These are phyloP conservation scores for Xanthoceras sorbifolium DNA, from an alignment of 345 rosid genomes.

Conservation along the genomic window DNA sequence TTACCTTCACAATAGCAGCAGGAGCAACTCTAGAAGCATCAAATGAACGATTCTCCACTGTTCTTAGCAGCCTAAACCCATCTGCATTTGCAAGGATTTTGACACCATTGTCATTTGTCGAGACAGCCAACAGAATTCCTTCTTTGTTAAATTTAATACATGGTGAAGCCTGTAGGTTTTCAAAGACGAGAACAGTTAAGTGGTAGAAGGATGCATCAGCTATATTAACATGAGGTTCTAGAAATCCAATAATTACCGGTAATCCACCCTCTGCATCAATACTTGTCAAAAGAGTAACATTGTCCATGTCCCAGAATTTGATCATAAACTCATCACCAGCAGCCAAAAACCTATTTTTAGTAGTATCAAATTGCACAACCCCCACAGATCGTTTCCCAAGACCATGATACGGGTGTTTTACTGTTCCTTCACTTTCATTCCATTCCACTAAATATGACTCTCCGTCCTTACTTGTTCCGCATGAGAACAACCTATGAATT, in stretches of 20 bases:
- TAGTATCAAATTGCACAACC: conserved; percentile 84
- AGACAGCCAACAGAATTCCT: conserved; percentile 77
- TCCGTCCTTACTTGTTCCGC: conserved; percentile 83
- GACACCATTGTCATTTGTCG: conserved; percentile 74
- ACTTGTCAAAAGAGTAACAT: conserved; percentile 51
- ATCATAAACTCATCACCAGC: conserved; percentile 80
- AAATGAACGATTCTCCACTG: conserved; percentile 71
- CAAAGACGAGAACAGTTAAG: conserved; percentile 18
- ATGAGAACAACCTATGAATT: conserved; percentile 64
- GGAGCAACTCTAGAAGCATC: conserved; percentile 79
- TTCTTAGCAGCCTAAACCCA: conserved; percentile 64
- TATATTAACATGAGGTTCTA: background rate
- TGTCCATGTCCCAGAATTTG: conserved; percentile 90
- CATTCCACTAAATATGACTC: conserved; percentile 83
- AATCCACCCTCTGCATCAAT: conserved; percentile 83
- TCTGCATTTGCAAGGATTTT: conserved; percentile 80
- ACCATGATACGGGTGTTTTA: conserved; percentile 62
- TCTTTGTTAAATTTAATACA: conserved; percentile 77
- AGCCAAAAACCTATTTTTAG: conserved; percentile 76
- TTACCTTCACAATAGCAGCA: conserved; percentile 66
- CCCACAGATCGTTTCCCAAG: conserved; percentile 71
- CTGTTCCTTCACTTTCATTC: conserved; percentile 88
- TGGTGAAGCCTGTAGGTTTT: conserved; percentile 72
- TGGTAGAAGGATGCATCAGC: conserved; percentile 9
- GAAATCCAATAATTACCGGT: conserved; percentile 46